Base-by-base conservation (phyloP, 2,329 filamentous ascomycete species). In the Alternaria conjuncta region DNA sequence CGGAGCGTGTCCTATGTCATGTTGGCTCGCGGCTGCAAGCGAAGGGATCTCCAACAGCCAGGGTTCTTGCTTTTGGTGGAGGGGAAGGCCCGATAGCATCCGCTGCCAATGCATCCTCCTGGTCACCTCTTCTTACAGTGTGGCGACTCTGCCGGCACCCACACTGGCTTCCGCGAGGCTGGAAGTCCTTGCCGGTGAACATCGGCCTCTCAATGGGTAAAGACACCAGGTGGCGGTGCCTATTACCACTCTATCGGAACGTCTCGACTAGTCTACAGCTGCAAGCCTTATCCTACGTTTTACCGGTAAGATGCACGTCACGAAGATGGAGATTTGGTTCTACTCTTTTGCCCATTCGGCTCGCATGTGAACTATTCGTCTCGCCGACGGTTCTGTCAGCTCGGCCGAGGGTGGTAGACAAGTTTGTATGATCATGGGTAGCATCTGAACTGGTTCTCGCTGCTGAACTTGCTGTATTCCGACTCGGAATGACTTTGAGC, bases 11-110 rank as follows among this genome's bases (percentile, higher is more conserved):
- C 30, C 20, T 36, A 41, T 41, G 49, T 53, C 49, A 36, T 53
- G 21, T 21, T 25, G 21, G 45, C 36, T 47, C 45, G 45, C 41
- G 57, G 57, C 49, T 58, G 57, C 51, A 50, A 63, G 57, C 50
- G 51, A 60, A 44, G 44, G 36, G 32, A 45, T 46, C 60, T 54
- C 43, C 28, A 41, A 41, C 36, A 41, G 36, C 36, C 36, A 36
- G 25, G 32, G 32, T 20, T 30, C 44, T 55, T 46, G 25, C 41
- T 45, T 47, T 60, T 45, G 57, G 56, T 45, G 50, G 57, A 55
- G 57, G 49, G 20, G 32, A 50, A 55, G 45, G 32, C 44, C 61
- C 61, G 61, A 49, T 62, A 58, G 55, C 51, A 56, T 36, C 51
- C 28, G 30, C 57, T 44, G 21, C 50, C 50, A 18, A 43, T 45